phyloP scores from a whole-genome alignment of 441 rosid species.

The Pelargonium australe region DNA sequence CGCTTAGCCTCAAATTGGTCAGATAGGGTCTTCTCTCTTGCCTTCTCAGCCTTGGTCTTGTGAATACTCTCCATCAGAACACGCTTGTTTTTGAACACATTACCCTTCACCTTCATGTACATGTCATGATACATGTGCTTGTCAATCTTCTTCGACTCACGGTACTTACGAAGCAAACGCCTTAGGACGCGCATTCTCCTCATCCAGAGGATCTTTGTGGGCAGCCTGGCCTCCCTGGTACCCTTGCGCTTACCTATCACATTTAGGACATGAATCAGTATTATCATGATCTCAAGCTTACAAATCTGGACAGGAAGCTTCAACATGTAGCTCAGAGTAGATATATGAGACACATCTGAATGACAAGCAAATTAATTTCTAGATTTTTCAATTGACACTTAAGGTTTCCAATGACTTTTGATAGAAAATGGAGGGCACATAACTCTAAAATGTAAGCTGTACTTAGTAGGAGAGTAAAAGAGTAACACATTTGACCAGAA shows the following conservation, averaged over 20 bases:
- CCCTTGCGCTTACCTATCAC: slow-evolving; percentile 75
- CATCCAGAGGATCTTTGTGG: slow-evolving; percentile 78
- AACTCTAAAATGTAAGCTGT: too few relatives aligned
- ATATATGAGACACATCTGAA: too few relatives aligned
- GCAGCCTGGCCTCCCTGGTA: slow-evolving; percentile 79
- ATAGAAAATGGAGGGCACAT: too few relatives aligned
- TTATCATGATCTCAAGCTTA: background rate
- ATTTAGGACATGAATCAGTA: background rate
- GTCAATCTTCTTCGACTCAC: slow-evolving; percentile 73
- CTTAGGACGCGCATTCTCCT: slow-evolving; percentile 73
- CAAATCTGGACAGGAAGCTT: background rate
- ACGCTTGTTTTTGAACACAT: slow-evolving; percentile 77
- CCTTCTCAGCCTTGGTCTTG: slow-evolving; percentile 77
- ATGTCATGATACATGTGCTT: slow-evolving; percentile 81
- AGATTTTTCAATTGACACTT: too few relatives aligned
- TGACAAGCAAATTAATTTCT: too few relatives aligned
- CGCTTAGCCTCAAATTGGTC: slow-evolving; percentile 85
- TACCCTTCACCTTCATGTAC: slow-evolving; percentile 88
- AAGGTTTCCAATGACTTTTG: too few relatives aligned
- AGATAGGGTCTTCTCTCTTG: slow-evolving; percentile 71
- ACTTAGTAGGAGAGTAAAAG: too few relatives aligned
- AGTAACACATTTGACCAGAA: too few relatives aligned
- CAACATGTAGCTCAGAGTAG: too few relatives aligned
- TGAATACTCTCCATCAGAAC: slow-evolving; percentile 82
- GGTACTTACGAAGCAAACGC: slow-evolving; percentile 54